Percentiles rank a stretch among this genome's conserved stretches.
Conservation (phyloP, 345 rosid genomes). For the Psidium guajava region DNA sequence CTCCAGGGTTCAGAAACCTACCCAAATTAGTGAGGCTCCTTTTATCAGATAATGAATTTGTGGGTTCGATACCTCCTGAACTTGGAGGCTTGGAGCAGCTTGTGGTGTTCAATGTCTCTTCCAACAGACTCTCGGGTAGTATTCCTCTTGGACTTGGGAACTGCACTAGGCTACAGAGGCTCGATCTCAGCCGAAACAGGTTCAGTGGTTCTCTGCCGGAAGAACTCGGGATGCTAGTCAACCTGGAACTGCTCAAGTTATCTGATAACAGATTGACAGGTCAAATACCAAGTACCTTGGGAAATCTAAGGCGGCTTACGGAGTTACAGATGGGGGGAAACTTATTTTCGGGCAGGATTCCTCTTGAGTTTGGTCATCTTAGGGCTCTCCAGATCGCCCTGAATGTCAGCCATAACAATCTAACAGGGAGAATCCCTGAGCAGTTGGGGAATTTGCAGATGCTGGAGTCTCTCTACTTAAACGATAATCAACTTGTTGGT, state of each 20-base stretch:
- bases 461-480: constrained; percentile 61
- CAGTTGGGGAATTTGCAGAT: constrained; percentile 63
- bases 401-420: constrained; percentile 65
- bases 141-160: constrained; percentile 55
- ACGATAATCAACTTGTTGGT: constrained; percentile 64
- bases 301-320: constrained; percentile 49
- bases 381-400: constrained; percentile 75
- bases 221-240: constrained; percentile 62
- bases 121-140: constrained; percentile 53
- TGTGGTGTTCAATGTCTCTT: constrained; percentile 65
- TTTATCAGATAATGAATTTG: constrained; percentile 51
- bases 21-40: constrained; percentile 56
- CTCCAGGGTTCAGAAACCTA: constrained; percentile 45
- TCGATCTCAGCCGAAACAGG: constrained; percentile 73
- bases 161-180: constrained; percentile 64
- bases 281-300: constrained; percentile 47
- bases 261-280: constrained; percentile 60
- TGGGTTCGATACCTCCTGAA: constrained; percentile 48
- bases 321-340: constrained; percentile 89
- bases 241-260: constrained; percentile 63
- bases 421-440: constrained; percentile 53
- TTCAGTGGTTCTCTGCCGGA: constrained; percentile 39
- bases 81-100: constrained; percentile 50
- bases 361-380: constrained; percentile 47
- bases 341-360: constrained; percentile 47